Percentiles rank a stretch among this genome's conserved stretches.
Evolutionary conservation across 2,329 filamentous ascomycete species (phyloP).

Genomic region (Alternaria consortialis): DNA sequence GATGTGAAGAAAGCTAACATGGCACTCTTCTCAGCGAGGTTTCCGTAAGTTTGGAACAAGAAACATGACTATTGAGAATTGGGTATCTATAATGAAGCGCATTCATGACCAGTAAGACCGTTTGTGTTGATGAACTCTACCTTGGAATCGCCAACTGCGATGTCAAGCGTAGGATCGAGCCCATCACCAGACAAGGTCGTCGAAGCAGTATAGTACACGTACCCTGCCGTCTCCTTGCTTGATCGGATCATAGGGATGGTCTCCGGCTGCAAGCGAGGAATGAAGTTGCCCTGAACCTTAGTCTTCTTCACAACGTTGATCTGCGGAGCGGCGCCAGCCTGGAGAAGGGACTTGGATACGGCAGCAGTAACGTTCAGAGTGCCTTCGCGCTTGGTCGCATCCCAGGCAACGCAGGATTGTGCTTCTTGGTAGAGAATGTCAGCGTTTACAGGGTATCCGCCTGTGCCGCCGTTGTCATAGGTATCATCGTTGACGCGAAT

Average conservation of each 20-base stretch:
- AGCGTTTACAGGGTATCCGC: conserved; percentile 14
- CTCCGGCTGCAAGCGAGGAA: conserved; percentile 3
- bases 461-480: conserved; percentile 20
- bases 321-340: background rate
- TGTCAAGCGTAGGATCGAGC: conserved; percentile 1
- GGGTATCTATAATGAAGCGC: conserved; percentile 2
- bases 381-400: background rate
- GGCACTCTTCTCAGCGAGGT: accelerated
- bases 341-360: conserved; percentile 5
- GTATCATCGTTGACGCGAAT: conserved; percentile 12
- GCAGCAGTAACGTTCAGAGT: conserved; percentile 10
- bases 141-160: conserved; percentile 10
- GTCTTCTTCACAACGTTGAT: conserved; percentile 6
- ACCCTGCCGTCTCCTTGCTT: conserved; percentile 11
- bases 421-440: conserved; percentile 13
- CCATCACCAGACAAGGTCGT: background rate
- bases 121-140: conserved; percentile 1
- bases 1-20: background rate
- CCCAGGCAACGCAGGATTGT: conserved; percentile 3
- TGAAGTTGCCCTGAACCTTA: conserved; percentile 3
- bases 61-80: too few species aligned
- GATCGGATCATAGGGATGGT: background rate
- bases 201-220: conserved; percentile 9
- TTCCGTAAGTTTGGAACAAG: too few species aligned
- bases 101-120: background rate